Evolutionary conservation across 331 rosid species (phyloP), one percentile per base, ranked within the genome.

Genomic region (Telfairia occidentalis): DNA sequence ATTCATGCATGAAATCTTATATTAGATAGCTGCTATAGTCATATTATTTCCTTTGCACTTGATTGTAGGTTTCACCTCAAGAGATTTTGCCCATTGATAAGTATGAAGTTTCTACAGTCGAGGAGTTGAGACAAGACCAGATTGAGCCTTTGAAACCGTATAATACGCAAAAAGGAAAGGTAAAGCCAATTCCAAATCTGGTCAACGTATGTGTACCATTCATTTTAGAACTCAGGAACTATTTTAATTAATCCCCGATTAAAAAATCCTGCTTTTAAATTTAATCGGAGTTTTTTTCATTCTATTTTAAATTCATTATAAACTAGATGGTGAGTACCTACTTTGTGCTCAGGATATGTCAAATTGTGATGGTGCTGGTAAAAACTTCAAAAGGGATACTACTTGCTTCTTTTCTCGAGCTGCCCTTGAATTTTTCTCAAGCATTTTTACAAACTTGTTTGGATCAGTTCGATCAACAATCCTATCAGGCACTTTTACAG

Each of bases 61-160:
- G 77, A 53, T 76, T 67, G 80, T 87, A 95, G 99, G 91, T 92
- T 80, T 83, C 86, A 28, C 97, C 99, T 64, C 77, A 77, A 81
- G 93, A 90, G 80, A 89, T 95, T 75, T 77, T 86, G 74, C 85
- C 85, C 66, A 69, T 92, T 76, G 99, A 88, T 75, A 92, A 84
- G 75, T 76, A 79, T 58, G 99, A 91, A 81, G 83, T 78, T 79
- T 78, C 90, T 71, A 80, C 80, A 83, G 81, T 74, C 60, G 93
- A 79, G 73, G 90, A 83, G 81, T 78, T 81, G 77, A 59, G 78
- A 80, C 84, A 73, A 79, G 93, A 85, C 78, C 86, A 79, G 76
- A 71, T 24, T 72, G 87, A 82, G 50, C 79, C 53, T 80, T 86
- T 73, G 76, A 85, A 72, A 80, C 83, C 63, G 64, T 49, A 80